Percentiles rank a stretch among this genome's conserved stretches.
Evolutionary conservation across 805 yeast genomes (phyloP).

Genomic region (Yarrowia sp.): DNA sequence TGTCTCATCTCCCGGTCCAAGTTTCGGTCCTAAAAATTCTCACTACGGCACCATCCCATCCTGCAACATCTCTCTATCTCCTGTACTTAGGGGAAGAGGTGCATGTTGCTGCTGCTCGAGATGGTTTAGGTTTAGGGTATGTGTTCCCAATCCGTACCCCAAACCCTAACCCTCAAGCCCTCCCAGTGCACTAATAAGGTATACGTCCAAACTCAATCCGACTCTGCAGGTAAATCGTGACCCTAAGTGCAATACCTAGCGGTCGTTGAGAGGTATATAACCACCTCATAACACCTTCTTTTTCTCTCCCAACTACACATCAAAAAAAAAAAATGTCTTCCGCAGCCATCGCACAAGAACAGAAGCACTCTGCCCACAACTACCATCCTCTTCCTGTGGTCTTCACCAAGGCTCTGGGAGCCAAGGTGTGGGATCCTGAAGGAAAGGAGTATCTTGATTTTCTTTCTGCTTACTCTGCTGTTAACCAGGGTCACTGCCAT

Average conservation of each 20-base stretch:
- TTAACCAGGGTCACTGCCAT: slow-evolving; percentile 97
- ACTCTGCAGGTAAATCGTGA: not conserved
- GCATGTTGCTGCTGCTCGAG: slow-evolving; percentile 11
- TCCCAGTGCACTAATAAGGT: not conserved
- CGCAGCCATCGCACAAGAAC: slow-evolving; percentile 65
- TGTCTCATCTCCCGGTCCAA: too few relatives aligned
- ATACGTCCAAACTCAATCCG: slow-evolving; percentile 8
- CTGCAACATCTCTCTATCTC: slow-evolving; percentile 25
- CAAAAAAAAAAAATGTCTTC: slow-evolving; percentile 41
- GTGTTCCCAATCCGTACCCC: not conserved
- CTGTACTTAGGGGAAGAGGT: slow-evolving; percentile 25
- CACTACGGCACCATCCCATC: slow-evolving; percentile 4
- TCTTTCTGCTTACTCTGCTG: slow-evolving; percentile 92
- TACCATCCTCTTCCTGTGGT: slow-evolving; percentile 97
- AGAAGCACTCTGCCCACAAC: slow-evolving; percentile 88
- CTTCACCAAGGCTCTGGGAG: slow-evolving; percentile 79
- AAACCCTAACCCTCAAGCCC: not conserved
- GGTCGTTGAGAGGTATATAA: not conserved
- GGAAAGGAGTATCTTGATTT: slow-evolving; percentile 92
- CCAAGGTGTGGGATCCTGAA: slow-evolving; percentile 97
- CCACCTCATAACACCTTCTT: not conserved
- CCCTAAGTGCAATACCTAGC: slow-evolving; percentile 26
- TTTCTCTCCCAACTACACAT: not conserved
- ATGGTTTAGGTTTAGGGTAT: slow-evolving; percentile 3
- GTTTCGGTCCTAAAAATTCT: not conserved